Percentiles rank a stretch among this genome's conserved stretches.
Evolutionary conservation across 2,329 filamentous ascomycete species (phyloP).

Genomic region (Ambrosiella beaveri): DNA sequence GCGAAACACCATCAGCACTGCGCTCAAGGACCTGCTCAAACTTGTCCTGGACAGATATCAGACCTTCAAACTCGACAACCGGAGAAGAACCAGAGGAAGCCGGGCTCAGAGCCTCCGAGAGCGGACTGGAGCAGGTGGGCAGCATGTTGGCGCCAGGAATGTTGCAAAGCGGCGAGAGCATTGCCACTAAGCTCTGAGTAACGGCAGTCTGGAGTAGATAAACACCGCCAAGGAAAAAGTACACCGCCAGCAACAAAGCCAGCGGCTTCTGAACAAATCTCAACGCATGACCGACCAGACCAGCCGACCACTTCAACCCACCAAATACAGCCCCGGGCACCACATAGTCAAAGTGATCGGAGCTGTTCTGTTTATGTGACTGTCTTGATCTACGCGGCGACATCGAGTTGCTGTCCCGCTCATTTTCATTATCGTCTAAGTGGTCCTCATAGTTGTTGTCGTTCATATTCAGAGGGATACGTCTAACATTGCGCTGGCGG

Average conservation of each 20-base stretch:
- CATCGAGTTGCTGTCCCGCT: neutral
- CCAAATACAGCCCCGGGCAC: constrained; percentile 24
- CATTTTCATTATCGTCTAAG: neutral
- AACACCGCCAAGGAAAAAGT: constrained; percentile 40
- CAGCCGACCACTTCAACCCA: constrained; percentile 31
- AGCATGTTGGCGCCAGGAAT: constrained; percentile 41
- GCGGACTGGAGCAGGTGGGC: constrained; percentile 15
- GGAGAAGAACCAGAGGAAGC: constrained; percentile 17
- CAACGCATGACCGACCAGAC: constrained; percentile 41
- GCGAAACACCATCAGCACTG: constrained; percentile 43
- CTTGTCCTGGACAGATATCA: constrained; percentile 57
- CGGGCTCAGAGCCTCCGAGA: constrained; percentile 12
- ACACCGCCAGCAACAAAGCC: constrained; percentile 41
- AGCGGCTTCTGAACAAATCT: constrained; percentile 47
- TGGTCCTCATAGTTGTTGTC: neutral
- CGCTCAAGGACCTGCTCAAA: constrained; percentile 62
- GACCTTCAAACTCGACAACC: constrained; percentile 50
- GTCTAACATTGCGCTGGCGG: neutral
- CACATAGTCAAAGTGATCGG: constrained; percentile 20
- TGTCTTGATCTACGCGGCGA: neutral
- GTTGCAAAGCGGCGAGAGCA: constrained; percentile 51
- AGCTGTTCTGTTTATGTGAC: neutral
- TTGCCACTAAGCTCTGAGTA: constrained; percentile 40
- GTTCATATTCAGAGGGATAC: neutral
- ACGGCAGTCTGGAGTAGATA: constrained; percentile 45